Conservation (phyloP, 805 yeast species). For the Lipomyces starkeyi region DNA sequence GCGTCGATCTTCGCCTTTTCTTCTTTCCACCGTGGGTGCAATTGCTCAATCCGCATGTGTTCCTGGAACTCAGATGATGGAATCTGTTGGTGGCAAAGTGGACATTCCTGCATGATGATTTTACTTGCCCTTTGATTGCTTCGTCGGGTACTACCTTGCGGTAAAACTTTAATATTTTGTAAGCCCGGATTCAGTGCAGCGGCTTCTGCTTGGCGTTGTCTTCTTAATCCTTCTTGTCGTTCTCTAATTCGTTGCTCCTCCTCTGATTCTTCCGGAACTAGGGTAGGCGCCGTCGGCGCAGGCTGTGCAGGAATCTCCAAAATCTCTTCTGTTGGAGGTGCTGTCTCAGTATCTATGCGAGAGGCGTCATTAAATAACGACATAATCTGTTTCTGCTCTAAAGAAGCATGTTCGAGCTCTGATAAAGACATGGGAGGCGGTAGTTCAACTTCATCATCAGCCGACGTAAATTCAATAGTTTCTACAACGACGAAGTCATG, state of each 20-base stretch:
- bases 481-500: constrained; percentile 76
- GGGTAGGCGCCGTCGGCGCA: background rate
- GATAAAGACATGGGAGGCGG: constrained; percentile 58
- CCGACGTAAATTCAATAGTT: constrained; percentile 66
- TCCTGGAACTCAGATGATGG: constrained; percentile 69
- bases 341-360: constrained; percentile 49
- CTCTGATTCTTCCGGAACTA: constrained; percentile 18
- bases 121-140: constrained; percentile 42
- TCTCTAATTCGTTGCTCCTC: constrained; percentile 28
- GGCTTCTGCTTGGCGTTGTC: constrained; percentile 36
- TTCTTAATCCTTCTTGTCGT: constrained; percentile 26
- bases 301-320: constrained; percentile 34
- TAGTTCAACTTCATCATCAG: constrained; percentile 63
- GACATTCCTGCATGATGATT: constrained; percentile 64
- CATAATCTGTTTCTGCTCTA: constrained; percentile 56
- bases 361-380: constrained; percentile 33
- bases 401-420: constrained; percentile 65
- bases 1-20: constrained; percentile 55
- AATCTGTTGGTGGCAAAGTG: constrained; percentile 73
- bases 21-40: constrained; percentile 79
- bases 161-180: constrained; percentile 55
- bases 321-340: constrained; percentile 48
- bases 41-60: constrained; percentile 69
- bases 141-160: constrained; percentile 74
- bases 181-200: constrained; percentile 33